Evolutionary conservation across 2,329 filamentous ascomycete genomes (phyloP), one percentile per base, ranked within the genome.

Genomic region (Phialocephala sp.): DNA sequence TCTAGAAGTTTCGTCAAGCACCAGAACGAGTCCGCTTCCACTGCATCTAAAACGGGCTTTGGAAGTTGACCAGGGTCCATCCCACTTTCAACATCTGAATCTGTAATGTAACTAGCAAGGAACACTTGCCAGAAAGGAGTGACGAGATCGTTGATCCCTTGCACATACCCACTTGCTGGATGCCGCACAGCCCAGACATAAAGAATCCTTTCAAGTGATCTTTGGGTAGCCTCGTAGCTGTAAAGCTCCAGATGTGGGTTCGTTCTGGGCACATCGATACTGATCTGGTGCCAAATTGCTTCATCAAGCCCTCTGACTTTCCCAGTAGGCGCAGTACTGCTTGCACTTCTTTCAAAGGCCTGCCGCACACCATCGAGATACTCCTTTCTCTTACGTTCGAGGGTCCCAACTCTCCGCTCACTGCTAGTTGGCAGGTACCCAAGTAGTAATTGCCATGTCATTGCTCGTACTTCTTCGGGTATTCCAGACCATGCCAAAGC

Each of bases 91-190:
- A 98, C 92, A 75, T 97, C 90, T 35, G 90, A 87, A 77, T 97
- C 93, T n/a, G 93, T 94, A 67, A 98, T 95, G 79, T 99, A 99
- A 54, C 92, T 90, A 3, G 93, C 93, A 4, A 99, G 83, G 73
- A 99, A 99, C 2, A 98, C 94, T 79, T 99, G 94, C 91, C 93
- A 99, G 76, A 99, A 98, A 0, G 95, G 95, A 11, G 94, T 97
- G 14, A 97, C 95, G 36, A 99, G 85, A 76, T 99, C 95, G 78
- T 99, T 99, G 80, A 99, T 99, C 41, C 95, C 95, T 80, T 99
- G 95, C 0, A 99, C 95, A 75, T 99, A 99, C 60, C 95, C 95
- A 75, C 93, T 97, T 6, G 96, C 96, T 1, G 95, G 95, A 80
- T 99, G 95, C 59, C 96, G 88, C 72, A 99, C 97, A 1, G 95